These are phyloP conservation scores for Ogataea trehalophila DNA, from an alignment of 805 yeast genomes.

Conservation along the genomic window DNA sequence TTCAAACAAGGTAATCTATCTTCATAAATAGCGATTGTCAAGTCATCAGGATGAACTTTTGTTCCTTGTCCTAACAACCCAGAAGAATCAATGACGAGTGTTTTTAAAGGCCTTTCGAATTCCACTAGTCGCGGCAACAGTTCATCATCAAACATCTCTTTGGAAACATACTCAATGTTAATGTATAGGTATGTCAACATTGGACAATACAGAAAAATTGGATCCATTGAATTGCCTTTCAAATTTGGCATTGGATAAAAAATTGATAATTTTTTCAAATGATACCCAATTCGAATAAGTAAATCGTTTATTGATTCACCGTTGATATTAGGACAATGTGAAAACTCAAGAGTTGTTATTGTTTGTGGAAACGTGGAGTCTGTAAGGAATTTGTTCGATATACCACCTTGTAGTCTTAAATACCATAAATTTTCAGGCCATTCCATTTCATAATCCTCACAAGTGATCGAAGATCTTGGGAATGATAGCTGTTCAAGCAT, in stretches of 20 bases:
- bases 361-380: conserved; percentile 69
- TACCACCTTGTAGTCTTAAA: conserved; percentile 82
- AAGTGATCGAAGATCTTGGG: conserved; percentile 80
- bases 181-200: conserved; percentile 57
- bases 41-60: conserved; percentile 82
- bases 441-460: conserved; percentile 49
- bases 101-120: conserved; percentile 43
- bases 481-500: conserved; percentile 72
- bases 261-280: conserved; percentile 57
- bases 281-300: conserved; percentile 59
- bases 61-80: conserved; percentile 82
- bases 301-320: conserved; percentile 61
- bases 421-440: conserved; percentile 83
- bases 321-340: conserved; percentile 79
- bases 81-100: conserved; percentile 71
- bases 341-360: conserved; percentile 66
- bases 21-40: conserved; percentile 79
- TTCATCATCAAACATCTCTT: conserved; percentile 46
- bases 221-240: conserved; percentile 64
- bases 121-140: conserved; percentile 32
- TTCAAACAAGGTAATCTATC: conserved; percentile 65
- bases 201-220: conserved; percentile 73
- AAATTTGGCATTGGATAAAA: conserved; percentile 88
- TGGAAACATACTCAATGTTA: conserved; percentile 73
- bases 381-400: conserved; percentile 72